These are phyloP conservation scores for Fragilaria crotonensis DNA, from an alignment of 108 stramenopile species.

Conservation along the genomic window DNA sequence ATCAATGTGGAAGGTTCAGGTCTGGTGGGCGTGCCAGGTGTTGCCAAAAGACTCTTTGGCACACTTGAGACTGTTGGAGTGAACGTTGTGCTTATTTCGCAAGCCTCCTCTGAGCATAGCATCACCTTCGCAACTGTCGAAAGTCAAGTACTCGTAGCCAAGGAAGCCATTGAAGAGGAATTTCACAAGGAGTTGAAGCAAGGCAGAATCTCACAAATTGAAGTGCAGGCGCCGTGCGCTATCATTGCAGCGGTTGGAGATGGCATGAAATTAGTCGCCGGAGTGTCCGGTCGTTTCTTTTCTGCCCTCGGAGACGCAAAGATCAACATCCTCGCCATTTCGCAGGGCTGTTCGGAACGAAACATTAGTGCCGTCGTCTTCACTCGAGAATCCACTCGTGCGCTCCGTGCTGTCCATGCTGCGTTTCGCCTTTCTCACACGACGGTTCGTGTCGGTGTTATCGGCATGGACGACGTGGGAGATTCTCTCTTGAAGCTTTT, in stretches of 20 bases:
- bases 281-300: conserved; percentile 83
- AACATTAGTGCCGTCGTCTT: conserved; percentile 81
- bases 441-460: conserved; percentile 53
- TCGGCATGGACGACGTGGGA: conserved; percentile 65
- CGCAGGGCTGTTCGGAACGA: conserved; percentile 74
- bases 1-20: conserved; percentile 87
- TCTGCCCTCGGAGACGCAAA: conserved; percentile 74
- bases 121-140: conserved; percentile 69
- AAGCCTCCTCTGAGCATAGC: conserved; percentile 83
- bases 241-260: conserved; percentile 91
- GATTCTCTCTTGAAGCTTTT: conserved; percentile 50
- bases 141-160: conserved; percentile 46
- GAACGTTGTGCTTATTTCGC: conserved; percentile 80
- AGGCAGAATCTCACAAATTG: conserved; percentile 43
- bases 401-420: conserved; percentile 80
- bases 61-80: conserved; percentile 58
- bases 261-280: conserved; percentile 65
- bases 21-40: conserved; percentile 79
- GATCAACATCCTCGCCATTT: conserved; percentile 81
- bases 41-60: conserved; percentile 68
- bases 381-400: conserved; percentile 54
- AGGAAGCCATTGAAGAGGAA: conserved; percentile 58
- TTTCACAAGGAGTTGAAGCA: conserved; percentile 62
- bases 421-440: conserved; percentile 73
- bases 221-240: conserved; percentile 54